A percentile compares a stretch with the other conserved stretches of the same genome.
phyloP scores from a whole-genome alignment of 139 green algal genomes.

The Raphidocelis subcapitata region DNA sequence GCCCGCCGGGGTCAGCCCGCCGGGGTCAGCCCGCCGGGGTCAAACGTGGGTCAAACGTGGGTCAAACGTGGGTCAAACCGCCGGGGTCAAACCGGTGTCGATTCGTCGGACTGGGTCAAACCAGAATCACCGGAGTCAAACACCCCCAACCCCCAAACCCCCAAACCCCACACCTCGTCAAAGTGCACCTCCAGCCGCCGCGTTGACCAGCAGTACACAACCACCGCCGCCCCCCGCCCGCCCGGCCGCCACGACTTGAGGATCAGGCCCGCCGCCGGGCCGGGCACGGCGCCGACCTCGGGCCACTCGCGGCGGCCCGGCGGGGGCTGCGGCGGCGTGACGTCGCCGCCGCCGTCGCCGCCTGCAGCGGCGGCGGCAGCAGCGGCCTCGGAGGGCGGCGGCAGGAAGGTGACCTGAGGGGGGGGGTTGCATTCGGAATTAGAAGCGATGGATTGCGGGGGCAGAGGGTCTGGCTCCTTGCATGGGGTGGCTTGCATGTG shows the following conservation, averaged over 20 bases:
- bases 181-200: slow-evolving; percentile 39
- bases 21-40: background rate
- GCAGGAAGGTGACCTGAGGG: background rate
- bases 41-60: background rate
- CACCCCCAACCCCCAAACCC: background rate
- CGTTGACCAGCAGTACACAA: slow-evolving; percentile 64
- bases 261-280: slow-evolving; percentile 35
- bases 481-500: too few relatives aligned
- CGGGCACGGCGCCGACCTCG: background rate
- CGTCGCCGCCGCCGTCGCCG: too few relatives aligned
- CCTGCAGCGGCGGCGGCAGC: background rate
- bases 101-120: background rate
- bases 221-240: slow-evolving; percentile 56
- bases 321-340: too few relatives aligned
- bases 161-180: too few relatives aligned
- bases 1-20: too few relatives aligned
- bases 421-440: too few relatives aligned
- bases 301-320: background rate
- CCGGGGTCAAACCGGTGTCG: background rate
- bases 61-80: background rate
- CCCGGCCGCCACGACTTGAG: slow-evolving; percentile 61
- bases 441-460: too few relatives aligned
- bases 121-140: slow-evolving; percentile 11
- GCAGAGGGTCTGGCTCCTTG: too few relatives aligned
- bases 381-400: background rate